These are phyloP conservation scores for Tephrocybe sp. DNA, from an alignment of 768 basidiomycete genomes.

Conservation along the genomic window DNA sequence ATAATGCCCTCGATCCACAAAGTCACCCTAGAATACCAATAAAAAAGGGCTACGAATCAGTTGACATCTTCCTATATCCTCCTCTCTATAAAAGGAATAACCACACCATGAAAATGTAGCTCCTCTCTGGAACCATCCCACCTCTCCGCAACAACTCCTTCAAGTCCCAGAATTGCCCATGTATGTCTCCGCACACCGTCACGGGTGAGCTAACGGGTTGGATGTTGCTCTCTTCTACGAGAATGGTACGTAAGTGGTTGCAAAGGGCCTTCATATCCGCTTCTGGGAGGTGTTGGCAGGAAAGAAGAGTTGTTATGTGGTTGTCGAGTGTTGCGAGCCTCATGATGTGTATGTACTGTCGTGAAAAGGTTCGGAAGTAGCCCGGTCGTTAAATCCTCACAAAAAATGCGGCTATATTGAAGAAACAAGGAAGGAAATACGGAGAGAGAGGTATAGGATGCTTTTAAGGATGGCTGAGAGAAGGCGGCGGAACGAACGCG, in stretches of 20 bases:
- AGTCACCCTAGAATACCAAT: constrained; percentile 72
- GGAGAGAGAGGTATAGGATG: too few relatives aligned
- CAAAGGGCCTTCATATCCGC: constrained; percentile 92
- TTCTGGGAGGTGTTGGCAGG: constrained; percentile 87
- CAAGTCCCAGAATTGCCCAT: constrained; percentile 97
- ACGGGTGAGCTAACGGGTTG: constrained; percentile 95
- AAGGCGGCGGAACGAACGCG: too few relatives aligned
- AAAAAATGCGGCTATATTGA: too few relatives aligned
- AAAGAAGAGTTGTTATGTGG: constrained; percentile 87
- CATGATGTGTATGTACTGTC: constrained; percentile 22
- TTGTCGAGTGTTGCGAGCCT: constrained; percentile 49
- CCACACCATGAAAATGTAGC: constrained; percentile 96
- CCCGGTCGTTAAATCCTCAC: too few relatives aligned
- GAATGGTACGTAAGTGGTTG: constrained; percentile 80
- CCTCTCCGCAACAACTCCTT: constrained; percentile 86
- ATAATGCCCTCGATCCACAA: constrained; percentile 96
- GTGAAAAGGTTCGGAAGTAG: too few relatives aligned
- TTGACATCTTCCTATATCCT: constrained; percentile 22
- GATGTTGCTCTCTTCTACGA: constrained; percentile 97
- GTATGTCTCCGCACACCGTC: constrained; percentile 94
- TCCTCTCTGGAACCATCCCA: constrained; percentile 80
- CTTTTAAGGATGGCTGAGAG: too few relatives aligned
- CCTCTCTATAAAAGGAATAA: constrained; percentile 27
- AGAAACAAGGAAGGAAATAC: too few relatives aligned
- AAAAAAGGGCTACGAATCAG: too few relatives aligned